phyloP scores from a whole-genome alignment of 345 rosid species.

The Dipteronia dyeriana region DNA sequence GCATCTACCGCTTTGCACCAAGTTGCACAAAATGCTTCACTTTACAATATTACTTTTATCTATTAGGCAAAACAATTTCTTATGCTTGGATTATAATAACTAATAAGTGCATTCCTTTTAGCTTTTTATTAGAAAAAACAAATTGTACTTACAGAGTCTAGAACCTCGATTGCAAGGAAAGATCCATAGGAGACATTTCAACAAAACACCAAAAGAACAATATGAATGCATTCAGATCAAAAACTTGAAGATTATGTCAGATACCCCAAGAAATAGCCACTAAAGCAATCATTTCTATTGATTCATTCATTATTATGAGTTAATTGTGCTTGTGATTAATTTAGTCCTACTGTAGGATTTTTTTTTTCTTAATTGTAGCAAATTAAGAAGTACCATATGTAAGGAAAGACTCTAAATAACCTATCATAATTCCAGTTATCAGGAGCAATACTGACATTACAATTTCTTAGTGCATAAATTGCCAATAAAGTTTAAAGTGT shows the following conservation, averaged over 20 bases:
- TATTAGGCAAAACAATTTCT: no score
- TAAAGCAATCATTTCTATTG: neutral
- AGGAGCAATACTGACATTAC: neutral
- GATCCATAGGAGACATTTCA: conserved; percentile 39
- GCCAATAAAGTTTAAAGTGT: neutral
- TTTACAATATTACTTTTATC: no score
- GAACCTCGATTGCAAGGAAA: conserved; percentile 33
- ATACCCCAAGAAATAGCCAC: neutral
- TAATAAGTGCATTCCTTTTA: neutral
- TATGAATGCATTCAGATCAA: neutral
- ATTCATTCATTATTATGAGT: neutral
- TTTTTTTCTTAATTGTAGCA: no score
- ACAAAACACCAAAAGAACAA: conserved; percentile 32
- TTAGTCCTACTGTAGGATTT: no score
- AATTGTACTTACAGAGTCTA: conserved; percentile 33
- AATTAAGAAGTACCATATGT: no score
- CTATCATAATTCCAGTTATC: no score
- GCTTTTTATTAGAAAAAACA: neutral
- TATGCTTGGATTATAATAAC: no score
- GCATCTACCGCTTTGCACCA: neutral
- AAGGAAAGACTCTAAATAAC: no score
- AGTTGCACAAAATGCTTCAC: neutral
- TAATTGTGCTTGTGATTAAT: neutral
- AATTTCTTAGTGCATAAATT: neutral
- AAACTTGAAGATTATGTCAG: neutral